These are phyloP conservation scores for Chalara sp. DNA, from an alignment of 2,329 filamentous ascomycete genomes.

Conservation along the genomic window DNA sequence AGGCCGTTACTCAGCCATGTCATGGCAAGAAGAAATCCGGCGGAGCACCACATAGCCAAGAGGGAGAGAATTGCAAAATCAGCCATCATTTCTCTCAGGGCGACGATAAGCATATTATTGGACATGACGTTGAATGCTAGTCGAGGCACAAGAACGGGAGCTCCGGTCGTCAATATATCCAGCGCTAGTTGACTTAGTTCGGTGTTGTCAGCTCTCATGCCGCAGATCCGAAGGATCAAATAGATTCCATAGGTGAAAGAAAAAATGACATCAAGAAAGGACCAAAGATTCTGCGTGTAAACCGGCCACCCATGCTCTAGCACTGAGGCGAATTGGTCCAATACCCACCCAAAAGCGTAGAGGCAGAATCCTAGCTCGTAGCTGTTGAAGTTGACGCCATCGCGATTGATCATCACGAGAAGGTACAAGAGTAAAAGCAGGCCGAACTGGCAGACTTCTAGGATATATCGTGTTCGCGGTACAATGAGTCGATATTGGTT, in stretches of 20 bases:
- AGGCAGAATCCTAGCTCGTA: constrained; percentile 61
- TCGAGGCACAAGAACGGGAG: constrained; percentile 67
- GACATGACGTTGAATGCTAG: constrained; percentile 75
- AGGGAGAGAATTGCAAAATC: constrained; percentile 70
- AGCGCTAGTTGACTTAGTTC: constrained; percentile 46
- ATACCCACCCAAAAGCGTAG: constrained; percentile 66
- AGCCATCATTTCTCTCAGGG: constrained; percentile 72
- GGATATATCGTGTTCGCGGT: constrained; percentile 64
- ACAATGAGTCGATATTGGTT: constrained; percentile 81
- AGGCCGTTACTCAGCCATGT: constrained; percentile 63
- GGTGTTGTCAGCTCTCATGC: not conserved
- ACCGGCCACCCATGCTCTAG: constrained; percentile 71
- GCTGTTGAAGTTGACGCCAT: constrained; percentile 51
- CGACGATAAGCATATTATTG: constrained; percentile 74
- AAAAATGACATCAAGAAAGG: constrained; percentile 73
- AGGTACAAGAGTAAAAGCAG: constrained; percentile 62
- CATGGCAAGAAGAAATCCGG: constrained; percentile 69
- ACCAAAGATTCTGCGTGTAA: constrained; percentile 80
- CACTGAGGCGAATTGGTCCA: constrained; percentile 45
- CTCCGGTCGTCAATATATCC: constrained; percentile 67
- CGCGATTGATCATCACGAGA: constrained; percentile 34
- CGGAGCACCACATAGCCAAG: constrained; percentile 73
- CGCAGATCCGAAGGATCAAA: constrained; percentile 55
- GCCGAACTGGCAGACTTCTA: constrained; percentile 67
- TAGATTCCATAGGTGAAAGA: constrained; percentile 62